Base-by-base conservation (phyloP, 2,329 filamentous ascomycete genomes). In the Mycosphaerella arachidis region DNA sequence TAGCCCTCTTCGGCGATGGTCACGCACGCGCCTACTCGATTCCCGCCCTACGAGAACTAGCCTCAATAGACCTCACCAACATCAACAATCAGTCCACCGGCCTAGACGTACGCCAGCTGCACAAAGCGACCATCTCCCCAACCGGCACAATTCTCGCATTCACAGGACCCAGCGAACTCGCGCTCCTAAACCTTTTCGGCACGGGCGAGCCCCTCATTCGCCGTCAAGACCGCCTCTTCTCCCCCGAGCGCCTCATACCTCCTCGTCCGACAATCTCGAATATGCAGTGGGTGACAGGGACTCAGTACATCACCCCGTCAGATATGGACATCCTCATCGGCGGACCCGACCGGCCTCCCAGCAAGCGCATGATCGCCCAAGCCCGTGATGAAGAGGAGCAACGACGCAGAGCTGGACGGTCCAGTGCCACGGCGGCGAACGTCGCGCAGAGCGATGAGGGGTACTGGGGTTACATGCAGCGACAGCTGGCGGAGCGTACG, bases 201-300 rank as follows among this genome's bases (percentile, higher is more conserved):
- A 84, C 85, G 1, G 90, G 89, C 4, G 80, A 86, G 62, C 75
- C 79, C 30, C 77, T 90, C 62, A 65, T 63, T n/a, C 75, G 71
- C 48, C 77, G 78, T 16, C 77, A 84, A n/a, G 92, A 97, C 71
- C 85, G 81, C 7, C 80, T 99, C 3, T 85, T 90, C 74, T 96
- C 97, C 71, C 86, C 90, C 0, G 81, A 89, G 59, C 83, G 90
- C 0, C 72, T 83, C 16, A 82, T 89, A 24, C 93, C 92, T 1
- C 82, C 91, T 12, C 86, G 94, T 1, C 94, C 94, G 0, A 96
- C 92, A 0, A 99, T 99, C 61, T 95, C 90, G 20, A 96, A 95
- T 69, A 76, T 99, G 40, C 92, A 97, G 76, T 99, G 94, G 94
- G 91, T 99, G 55, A 89, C 92, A 0, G 94, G 94, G 4, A 97